These are phyloP conservation scores for Penicillium goetzii DNA, from an alignment of 495 filamentous ascomycete species.

Conservation along the genomic window DNA sequence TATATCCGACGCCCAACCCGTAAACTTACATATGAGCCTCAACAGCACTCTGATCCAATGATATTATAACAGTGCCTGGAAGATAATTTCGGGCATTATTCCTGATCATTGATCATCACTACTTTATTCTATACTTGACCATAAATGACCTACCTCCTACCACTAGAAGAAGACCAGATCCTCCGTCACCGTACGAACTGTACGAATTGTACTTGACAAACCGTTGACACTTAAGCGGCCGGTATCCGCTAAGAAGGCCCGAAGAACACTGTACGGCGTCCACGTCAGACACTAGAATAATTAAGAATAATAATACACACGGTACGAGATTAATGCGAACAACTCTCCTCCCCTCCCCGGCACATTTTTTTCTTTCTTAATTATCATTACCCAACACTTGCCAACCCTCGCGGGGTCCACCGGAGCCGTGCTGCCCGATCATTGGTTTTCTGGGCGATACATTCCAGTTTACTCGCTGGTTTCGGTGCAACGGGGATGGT, in stretches of 20 bases:
- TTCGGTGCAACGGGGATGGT: conserved; percentile 18
- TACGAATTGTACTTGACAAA: background rate
- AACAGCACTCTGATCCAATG: conserved; percentile 5
- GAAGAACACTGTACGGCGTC: background rate
- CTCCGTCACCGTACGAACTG: background rate
- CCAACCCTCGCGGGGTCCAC: conserved; percentile 31
- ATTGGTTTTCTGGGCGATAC: conserved; percentile 23
- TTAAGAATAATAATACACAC: background rate
- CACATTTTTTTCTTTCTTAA: conserved; percentile 12
- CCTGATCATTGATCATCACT: background rate
- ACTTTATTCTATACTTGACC: background rate
- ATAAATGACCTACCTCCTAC: background rate
- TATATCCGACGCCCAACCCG: conserved; percentile 4
- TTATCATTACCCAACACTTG: conserved; percentile 2
- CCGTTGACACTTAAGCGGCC: background rate
- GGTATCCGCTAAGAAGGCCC: conserved; percentile 9
- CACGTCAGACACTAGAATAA: background rate
- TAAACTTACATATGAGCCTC: conserved; percentile 9
- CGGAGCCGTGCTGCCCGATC: conserved; percentile 17
- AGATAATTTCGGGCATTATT: too few species aligned
- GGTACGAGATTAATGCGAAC: background rate
- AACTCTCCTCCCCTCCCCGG: conserved; percentile 4
- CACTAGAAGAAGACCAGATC: background rate
- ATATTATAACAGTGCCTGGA: background rate
- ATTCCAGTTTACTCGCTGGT: conserved; percentile 3